Evolutionary conservation across 257 asterid genomes (phyloP).

Genomic region (Solanum chiquidenum): DNA sequence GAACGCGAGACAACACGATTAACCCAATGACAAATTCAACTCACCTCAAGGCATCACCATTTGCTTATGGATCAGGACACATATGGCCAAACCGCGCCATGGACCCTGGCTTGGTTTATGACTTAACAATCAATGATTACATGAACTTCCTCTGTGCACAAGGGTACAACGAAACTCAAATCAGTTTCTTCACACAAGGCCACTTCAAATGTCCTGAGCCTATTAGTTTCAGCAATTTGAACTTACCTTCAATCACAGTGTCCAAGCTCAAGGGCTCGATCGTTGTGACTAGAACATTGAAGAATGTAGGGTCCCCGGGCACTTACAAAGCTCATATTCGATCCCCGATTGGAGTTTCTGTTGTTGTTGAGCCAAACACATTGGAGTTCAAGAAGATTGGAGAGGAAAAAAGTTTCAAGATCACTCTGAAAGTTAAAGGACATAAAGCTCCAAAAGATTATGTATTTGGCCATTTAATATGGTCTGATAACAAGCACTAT

Average conservation of each 20-base stretch:
- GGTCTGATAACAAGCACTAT: conserved; percentile 80
- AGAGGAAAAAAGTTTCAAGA: conserved; percentile 44
- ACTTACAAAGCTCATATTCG: conserved; percentile 48
- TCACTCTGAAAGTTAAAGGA: conserved; percentile 27
- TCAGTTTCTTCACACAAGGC: conserved; percentile 21
- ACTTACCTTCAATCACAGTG: conserved; percentile 85
- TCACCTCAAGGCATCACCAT: conserved; percentile 50
- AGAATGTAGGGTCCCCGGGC: conserved; percentile 68
- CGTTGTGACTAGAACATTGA: conserved; percentile 52
- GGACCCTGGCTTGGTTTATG: conserved; percentile 92
- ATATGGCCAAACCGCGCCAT: conserved; percentile 76
- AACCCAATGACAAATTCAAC: conserved; percentile 50
- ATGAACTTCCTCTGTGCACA: conserved; percentile 54
- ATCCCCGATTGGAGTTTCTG: conserved; percentile 43
- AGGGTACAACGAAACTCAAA: conserved; percentile 36
- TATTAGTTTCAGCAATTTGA: conserved; percentile 39
- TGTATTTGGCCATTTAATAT: conserved; percentile 64
- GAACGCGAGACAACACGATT: conserved; percentile 43
- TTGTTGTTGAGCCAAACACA: conserved; percentile 27
- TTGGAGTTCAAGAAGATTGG: conserved; percentile 35
- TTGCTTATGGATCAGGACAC: conserved; percentile 84
- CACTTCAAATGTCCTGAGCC: conserved; percentile 29
- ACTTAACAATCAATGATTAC: conserved; percentile 38
- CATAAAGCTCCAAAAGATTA: conserved; percentile 24
- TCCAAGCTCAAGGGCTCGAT: conserved; percentile 40